Conservation (phyloP, 2,329 filamentous ascomycete genomes). For the Plenodomus lindquistii region DNA sequence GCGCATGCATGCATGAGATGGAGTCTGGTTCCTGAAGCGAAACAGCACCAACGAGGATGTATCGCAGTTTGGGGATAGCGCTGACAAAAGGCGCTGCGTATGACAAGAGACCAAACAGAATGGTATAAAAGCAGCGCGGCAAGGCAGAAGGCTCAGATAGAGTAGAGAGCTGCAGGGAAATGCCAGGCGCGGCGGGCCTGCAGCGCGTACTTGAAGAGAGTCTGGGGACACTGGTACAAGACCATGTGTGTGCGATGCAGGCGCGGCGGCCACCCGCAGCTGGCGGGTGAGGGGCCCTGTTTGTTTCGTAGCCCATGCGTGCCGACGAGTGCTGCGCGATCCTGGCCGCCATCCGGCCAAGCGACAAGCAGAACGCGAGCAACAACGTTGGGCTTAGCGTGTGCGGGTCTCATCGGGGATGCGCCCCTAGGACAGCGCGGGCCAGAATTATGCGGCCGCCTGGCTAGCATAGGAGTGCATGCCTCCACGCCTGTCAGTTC, state of each 20-base stretch:
- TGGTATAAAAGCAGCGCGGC: constrained; percentile 24
- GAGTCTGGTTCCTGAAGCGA: constrained; percentile 41
- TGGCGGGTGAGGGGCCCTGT: constrained; percentile 34
- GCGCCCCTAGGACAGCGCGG: constrained; percentile 29
- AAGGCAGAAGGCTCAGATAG: constrained; percentile 24
- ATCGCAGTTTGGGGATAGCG: constrained; percentile 28
- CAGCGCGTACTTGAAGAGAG: constrained; percentile 43
- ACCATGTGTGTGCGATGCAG: constrained; percentile 40
- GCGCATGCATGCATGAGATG: constrained; percentile 47
- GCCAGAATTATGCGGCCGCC: constrained; percentile 35
- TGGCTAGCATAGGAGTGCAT: constrained; percentile 23
- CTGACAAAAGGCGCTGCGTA: constrained; percentile 35
- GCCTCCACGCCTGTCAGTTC: constrained; percentile 27
- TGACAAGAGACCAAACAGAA: constrained; percentile 24
- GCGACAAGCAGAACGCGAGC: constrained; percentile 25
- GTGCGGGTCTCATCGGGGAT: constrained; percentile 37
- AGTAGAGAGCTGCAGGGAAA: constrained; percentile 35
- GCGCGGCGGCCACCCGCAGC: constrained; percentile 40
- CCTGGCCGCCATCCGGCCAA: constrained; percentile 33
- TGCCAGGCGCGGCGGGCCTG: constrained; percentile 35
- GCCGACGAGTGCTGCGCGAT: constrained; percentile 30
- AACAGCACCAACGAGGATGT: constrained; percentile 30
- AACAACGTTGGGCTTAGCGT: constrained; percentile 37
- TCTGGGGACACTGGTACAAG: constrained; percentile 34
- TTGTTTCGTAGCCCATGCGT: constrained; percentile 36